Evolutionary conservation across 169 alveolate genomes (phyloP), one percentile per base, ranked within the genome.

Genomic region (Fabrea salina): DNA sequence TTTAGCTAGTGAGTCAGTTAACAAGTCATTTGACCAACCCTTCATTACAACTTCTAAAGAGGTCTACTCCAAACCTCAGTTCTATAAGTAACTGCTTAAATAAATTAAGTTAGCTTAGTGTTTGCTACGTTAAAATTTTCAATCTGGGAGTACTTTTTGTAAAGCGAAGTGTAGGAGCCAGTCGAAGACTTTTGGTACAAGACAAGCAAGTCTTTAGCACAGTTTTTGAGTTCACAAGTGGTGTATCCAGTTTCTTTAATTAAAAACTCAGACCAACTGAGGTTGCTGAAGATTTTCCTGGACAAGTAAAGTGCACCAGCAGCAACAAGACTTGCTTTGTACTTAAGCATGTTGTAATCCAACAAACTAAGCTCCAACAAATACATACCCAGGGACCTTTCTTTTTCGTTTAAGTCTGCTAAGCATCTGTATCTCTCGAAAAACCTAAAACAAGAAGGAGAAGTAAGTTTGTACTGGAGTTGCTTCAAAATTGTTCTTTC

Each of bases 271-370:
- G 37, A 43, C 86, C 89, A 85, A 19, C 89, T 76, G 5, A 66
- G 59, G 47, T 54, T 80, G n/a, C 78, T 86, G 33, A 87, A 64
- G 1, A 88, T 77, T 79, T 89, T 89, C 71, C 68, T 61, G 27
- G 92, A 72, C 40, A 91, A 76, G 58, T 79, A 93, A 16, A 90
- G 64, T 3, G 96, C 89, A 43, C 91, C 87, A 30, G 95, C 89
- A 30, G 96, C 96, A 33, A 91, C 56, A 33, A 87, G 54, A 39
- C 90, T 81, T 43, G 88, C 88, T 32, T 75, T 57, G 78, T 85
- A 86, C 68, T 89, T 86, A 2, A 82, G 54, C 90, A 88, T 83
- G 54, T 83, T 54, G 59, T 84, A 88, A 37, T 91, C 92, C 30
- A 93, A 72, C 3, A 89, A 85, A 0, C 92, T 54, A 4, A 89